Percentiles rank a stretch among this genome's conserved stretches.
These are phyloP conservation scores for Aquilaria sinensis DNA, from an alignment of 345 rosid species.

Conservation along the genomic window DNA sequence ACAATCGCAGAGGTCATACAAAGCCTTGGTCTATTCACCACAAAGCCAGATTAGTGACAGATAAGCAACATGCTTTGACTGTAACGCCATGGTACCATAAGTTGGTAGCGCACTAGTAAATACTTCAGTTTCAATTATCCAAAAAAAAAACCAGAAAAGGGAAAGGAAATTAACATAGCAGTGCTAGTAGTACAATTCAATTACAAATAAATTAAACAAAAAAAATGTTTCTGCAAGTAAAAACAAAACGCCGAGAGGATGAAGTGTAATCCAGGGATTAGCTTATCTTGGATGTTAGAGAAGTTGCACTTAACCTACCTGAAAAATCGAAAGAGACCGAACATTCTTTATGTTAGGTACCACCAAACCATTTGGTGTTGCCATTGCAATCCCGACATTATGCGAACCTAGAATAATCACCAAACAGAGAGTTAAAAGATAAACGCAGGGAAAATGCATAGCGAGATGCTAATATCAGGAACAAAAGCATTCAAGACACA, in stretches of 20 bases:
- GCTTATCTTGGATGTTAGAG: background rate
- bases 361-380: conserved; percentile 77
- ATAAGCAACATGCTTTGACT: too few relatives aligned
- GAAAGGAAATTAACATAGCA: background rate
- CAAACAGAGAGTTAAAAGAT: background rate
- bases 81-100: too few relatives aligned
- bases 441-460: background rate
- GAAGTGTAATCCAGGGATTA: background rate
- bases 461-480: background rate
- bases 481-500: background rate
- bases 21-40: too few relatives aligned
- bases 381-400: conserved; percentile 95
- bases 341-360: conserved; percentile 95
- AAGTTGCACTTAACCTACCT: conserved; percentile 34
- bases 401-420: conserved; percentile 56
- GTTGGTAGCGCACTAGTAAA: too few relatives aligned
- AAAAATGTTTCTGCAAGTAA: background rate
- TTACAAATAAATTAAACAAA: background rate
- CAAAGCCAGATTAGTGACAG: too few relatives aligned
- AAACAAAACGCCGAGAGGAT: background rate
- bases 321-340: conserved; percentile 65
- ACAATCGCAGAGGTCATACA: background rate
- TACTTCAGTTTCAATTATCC: too few relatives aligned
- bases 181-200: background rate
- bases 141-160: too few relatives aligned